phyloP scores from a whole-genome alignment of 2,329 filamentous ascomycete genomes.

The Fonsecaea erecta region DNA sequence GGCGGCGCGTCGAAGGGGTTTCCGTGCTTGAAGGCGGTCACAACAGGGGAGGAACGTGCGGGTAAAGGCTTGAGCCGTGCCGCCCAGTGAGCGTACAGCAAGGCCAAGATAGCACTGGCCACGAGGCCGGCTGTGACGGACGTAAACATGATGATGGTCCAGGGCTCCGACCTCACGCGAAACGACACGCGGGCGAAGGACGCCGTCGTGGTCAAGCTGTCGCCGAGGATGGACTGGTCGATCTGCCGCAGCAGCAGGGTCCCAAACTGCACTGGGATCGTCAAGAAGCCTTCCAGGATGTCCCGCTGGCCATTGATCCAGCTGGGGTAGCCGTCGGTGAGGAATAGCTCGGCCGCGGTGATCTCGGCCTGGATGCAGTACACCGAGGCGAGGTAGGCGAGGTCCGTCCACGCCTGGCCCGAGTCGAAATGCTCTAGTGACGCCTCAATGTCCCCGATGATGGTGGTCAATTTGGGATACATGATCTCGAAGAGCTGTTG shows the following conservation, averaged over 20 bases:
- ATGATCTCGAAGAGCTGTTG: slow-evolving; percentile 1
- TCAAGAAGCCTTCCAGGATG: not conserved
- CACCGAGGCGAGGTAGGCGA: slow-evolving; percentile 1
- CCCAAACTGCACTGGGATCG: not conserved
- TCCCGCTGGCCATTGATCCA: not conserved
- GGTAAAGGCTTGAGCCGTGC: not conserved
- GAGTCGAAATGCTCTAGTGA: not conserved
- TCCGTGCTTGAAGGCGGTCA: not conserved
- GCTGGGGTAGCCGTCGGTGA: not conserved
- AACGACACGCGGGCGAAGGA: not conserved
- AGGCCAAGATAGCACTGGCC: not conserved
- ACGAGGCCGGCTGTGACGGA: not conserved
- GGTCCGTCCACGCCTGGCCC: not conserved
- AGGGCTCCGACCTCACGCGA: slow-evolving; percentile 1
- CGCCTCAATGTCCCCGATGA: not conserved
- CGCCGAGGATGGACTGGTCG: not conserved
- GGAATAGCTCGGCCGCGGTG: slow-evolving; percentile 1
- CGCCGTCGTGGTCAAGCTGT: not conserved
- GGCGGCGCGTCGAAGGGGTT: not conserved
- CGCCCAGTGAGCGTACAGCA: slow-evolving; percentile 4
- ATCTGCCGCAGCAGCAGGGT: not conserved
- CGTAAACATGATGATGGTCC: not conserved
- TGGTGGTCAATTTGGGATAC: not conserved
- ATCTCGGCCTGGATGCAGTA: slow-evolving; percentile 3
- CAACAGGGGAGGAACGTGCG: not conserved